Evolutionary conservation across 345 rosid genomes (phyloP).

Genomic region (Eutrema yunnanense): DNA sequence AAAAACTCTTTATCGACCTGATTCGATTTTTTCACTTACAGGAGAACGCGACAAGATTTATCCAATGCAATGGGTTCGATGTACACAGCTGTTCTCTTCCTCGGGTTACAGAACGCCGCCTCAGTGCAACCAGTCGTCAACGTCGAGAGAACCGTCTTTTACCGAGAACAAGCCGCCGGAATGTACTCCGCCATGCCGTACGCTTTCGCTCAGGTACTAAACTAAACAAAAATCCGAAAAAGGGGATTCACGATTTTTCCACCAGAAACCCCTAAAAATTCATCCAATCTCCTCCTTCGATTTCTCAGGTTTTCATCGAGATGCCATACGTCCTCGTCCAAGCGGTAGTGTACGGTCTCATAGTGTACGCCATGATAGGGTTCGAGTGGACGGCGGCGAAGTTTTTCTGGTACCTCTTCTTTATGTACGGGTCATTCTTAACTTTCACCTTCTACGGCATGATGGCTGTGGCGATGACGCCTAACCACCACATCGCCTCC

Average conservation of each 20-base stretch:
- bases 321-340: slow-evolving; percentile 51
- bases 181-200: slow-evolving; percentile 80
- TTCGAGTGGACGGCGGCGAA: slow-evolving; percentile 52
- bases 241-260: neutral
- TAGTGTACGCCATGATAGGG: slow-evolving; percentile 62
- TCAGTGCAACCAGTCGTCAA: slow-evolving; percentile 70
- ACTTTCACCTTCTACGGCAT: slow-evolving; percentile 71
- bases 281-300: neutral
- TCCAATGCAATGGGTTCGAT: slow-evolving; percentile 72
- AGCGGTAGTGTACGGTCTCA: slow-evolving; percentile 38
- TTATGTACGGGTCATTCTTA: slow-evolving; percentile 50
- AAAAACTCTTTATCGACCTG: neutral
- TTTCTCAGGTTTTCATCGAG: slow-evolving; percentile 45
- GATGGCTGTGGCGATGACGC: slow-evolving; percentile 67
- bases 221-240: neutral
- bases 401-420: slow-evolving; percentile 64
- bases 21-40: neutral
- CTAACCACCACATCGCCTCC: slow-evolving; percentile 53
- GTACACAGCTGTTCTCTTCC: slow-evolving; percentile 63
- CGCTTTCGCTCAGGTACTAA: slow-evolving; percentile 50
- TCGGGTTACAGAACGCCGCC: slow-evolving; percentile 51
- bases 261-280: neutral
- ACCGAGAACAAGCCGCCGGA: slow-evolving; percentile 75
- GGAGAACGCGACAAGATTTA: slow-evolving; percentile 43
- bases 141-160: slow-evolving; percentile 68